These are phyloP conservation scores for Penicillium sp. DNA, from an alignment of 2,329 filamentous ascomycete species.

Conservation along the genomic window DNA sequence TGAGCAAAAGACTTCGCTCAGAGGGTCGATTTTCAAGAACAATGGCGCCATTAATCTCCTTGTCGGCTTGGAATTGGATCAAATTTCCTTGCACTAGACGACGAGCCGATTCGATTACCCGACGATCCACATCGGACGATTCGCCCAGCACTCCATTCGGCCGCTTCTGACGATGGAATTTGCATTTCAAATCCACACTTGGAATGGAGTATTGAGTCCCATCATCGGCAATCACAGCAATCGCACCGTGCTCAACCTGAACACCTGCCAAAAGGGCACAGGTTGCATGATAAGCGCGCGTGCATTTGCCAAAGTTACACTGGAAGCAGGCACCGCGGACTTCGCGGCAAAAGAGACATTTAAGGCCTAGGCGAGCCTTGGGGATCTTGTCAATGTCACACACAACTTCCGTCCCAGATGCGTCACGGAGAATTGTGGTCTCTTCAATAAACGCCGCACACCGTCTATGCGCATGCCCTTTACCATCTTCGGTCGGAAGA, in stretches of 20 bases:
- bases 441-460: conserved; percentile 92
- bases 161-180: conserved; percentile 87
- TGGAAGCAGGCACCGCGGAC: conserved; percentile 97
- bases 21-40: conserved; percentile 77
- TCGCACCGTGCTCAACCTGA: conserved; percentile 81
- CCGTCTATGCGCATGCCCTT: conserved; percentile 75
- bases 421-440: conserved; percentile 75
- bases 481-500: conserved; percentile 82
- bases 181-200: conserved; percentile 89
- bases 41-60: conserved; percentile 86
- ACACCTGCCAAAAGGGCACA: conserved; percentile 91
- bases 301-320: conserved; percentile 92
- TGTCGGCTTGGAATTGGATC: conserved; percentile 81
- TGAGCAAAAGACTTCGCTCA: conserved; percentile 75
- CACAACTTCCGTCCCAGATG: conserved; percentile 68
- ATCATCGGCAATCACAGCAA: conserved; percentile 85
- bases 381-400: conserved; percentile 78
- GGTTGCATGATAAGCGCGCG: conserved; percentile 89
- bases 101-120: conserved; percentile 67
- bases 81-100: conserved; percentile 70
- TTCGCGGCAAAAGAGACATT: conserved; percentile 91
- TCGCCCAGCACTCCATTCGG: conserved; percentile 72
- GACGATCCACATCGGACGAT: conserved; percentile 67
- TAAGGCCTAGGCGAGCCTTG: conserved; percentile 84
- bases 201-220: conserved; percentile 90